These are phyloP conservation scores for Apophysomyces ossiformis DNA, from an alignment of 371 early-diverging fungal species.

Conservation along the genomic window DNA sequence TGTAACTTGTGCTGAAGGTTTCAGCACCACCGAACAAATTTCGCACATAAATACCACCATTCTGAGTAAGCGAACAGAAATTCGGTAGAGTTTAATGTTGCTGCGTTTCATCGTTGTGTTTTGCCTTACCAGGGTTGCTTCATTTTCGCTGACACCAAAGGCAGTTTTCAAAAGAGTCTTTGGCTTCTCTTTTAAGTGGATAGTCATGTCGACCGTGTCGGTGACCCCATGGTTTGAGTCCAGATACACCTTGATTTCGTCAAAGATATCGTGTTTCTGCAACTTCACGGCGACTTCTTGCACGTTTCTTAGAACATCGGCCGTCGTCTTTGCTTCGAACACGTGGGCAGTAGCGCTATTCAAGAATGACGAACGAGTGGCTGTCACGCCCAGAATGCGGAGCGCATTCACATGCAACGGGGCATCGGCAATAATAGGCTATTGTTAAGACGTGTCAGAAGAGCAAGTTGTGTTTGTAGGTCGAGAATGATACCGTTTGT, in stretches of 20 bases:
- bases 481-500: slow-evolving; percentile 4
- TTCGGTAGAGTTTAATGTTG: background rate
- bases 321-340: slow-evolving; percentile 62
- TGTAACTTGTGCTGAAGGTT: slow-evolving; percentile 61
- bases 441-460: background rate
- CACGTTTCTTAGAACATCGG: slow-evolving; percentile 60
- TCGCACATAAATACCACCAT: slow-evolving; percentile 62
- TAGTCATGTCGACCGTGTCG: slow-evolving; percentile 67
- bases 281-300: slow-evolving; percentile 67
- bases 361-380: slow-evolving; percentile 50
- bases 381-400: slow-evolving; percentile 38
- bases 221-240: slow-evolving; percentile 55
- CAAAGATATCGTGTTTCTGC: slow-evolving; percentile 77
- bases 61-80: slow-evolving; percentile 32
- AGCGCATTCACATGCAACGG: slow-evolving; percentile 49
- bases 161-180: slow-evolving; percentile 36
- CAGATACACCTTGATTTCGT: slow-evolving; percentile 68
- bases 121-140: slow-evolving; percentile 46
- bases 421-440: slow-evolving; percentile 31
- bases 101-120: background rate
- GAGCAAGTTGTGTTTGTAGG: background rate
- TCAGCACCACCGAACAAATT: slow-evolving; percentile 91
- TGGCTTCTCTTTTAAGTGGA: slow-evolving; percentile 51
- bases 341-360: slow-evolving; percentile 35
- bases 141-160: slow-evolving; percentile 38